phyloP scores from a whole-genome alignment of 2,329 filamentous ascomycete species.

The Tolypocladium tundrense region DNA sequence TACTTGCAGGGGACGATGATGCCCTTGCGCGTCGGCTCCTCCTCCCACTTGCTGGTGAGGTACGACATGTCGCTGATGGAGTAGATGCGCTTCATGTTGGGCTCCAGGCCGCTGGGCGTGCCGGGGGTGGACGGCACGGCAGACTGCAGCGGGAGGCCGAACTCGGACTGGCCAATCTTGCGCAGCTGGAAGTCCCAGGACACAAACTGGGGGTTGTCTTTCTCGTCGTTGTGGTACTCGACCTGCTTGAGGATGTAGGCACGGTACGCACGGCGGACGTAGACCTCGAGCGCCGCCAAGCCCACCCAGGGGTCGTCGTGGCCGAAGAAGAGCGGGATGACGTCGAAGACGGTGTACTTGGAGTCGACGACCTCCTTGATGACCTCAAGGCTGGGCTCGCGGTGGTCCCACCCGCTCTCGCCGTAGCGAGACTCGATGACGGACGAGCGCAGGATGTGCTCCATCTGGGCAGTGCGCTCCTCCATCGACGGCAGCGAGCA shows the following conservation, averaged over 20 bases:
- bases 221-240: conserved; percentile 77
- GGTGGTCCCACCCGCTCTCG: conserved; percentile 92
- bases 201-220: conserved; percentile 57
- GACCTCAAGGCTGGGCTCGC: conserved; percentile 79
- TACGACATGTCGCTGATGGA: conserved; percentile 98
- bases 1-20: conserved; percentile 90
- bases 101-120: conserved; percentile 52
- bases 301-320: conserved; percentile 93
- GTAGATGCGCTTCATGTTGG: conserved; percentile 68
- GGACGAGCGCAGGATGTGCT: conserved; percentile 92
- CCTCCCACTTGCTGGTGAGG: conserved; percentile 58
- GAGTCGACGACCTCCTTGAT: conserved; percentile 98
- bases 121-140: conserved; percentile 77
- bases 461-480: conserved; percentile 92
- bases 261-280: conserved; percentile 91
- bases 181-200: conserved; percentile 95
- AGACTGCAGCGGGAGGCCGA: conserved; percentile 69
- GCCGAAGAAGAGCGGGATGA: conserved; percentile 87
- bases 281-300: conserved; percentile 87
- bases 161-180: conserved; percentile 87
- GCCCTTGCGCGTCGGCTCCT: conserved; percentile 79
- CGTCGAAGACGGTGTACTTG: conserved; percentile 96
- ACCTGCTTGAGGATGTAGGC: conserved; percentile 87
- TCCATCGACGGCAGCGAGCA: conserved; percentile 92
- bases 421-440: conserved; percentile 96